Percentiles rank a stretch among this genome's conserved stretches.
These are phyloP conservation scores for Vicia villosa DNA, from an alignment of 306 rosid species.

Conservation along the genomic window DNA sequence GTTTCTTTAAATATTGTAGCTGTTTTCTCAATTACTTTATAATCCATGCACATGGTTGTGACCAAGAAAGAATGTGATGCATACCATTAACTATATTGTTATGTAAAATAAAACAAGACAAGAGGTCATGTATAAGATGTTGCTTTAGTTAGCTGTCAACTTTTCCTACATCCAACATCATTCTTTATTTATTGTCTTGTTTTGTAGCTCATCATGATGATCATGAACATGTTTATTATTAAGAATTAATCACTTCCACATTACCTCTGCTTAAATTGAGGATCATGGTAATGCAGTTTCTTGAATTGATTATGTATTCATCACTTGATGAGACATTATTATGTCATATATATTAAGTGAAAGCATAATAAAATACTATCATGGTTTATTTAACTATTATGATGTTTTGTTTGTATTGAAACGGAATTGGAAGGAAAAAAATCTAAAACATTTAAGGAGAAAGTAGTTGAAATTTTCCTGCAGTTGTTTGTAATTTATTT, in stretches of 20 bases:
- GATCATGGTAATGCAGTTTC: constrained; percentile 35
- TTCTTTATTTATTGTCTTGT: constrained; percentile 38
- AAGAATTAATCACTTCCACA: constrained; percentile 32
- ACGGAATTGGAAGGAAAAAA: neutral
- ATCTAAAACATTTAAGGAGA: neutral
- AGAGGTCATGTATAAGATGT: constrained; percentile 35
- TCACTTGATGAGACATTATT: constrained; percentile 3
- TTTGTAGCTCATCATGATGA: constrained; percentile 36
- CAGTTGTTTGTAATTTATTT: neutral
- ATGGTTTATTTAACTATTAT: neutral
- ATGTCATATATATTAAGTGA: neutral
- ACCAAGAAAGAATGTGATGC: constrained; percentile 42
- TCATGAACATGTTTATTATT: constrained; percentile 26
- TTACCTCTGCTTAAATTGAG: constrained; percentile 35
- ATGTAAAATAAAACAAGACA: constrained; percentile 39
- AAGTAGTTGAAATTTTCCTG: neutral
- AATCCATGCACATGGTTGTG: constrained; percentile 48
- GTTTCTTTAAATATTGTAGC: constrained; percentile 27
- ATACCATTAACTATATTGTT: constrained; percentile 41
- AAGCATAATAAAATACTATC: neutral
- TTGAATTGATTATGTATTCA: constrained; percentile 26
- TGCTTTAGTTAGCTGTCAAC: constrained; percentile 54
- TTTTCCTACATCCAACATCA: constrained; percentile 37
- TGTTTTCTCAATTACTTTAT: constrained; percentile 41
- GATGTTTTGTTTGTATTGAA: neutral